Evolutionary conservation across 345 rosid genomes (phyloP), one percentile per base, ranked within the genome.

Genomic region (Psidium guajava): DNA sequence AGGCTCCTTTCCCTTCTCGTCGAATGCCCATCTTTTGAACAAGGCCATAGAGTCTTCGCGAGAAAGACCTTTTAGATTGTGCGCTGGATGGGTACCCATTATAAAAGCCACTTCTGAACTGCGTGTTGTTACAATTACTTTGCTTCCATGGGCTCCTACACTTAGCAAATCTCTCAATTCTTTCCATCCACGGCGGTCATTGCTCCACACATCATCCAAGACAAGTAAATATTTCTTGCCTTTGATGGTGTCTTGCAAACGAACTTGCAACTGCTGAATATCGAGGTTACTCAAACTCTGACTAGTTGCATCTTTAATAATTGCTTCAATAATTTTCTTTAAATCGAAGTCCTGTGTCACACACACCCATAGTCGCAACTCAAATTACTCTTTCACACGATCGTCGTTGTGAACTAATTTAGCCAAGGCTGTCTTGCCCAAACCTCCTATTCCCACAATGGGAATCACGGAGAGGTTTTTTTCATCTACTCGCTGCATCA

Each of bases 101-200:
- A 6, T 27, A 61, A 40, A 61, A 61, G 40, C 40, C 7, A 61
- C 21, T 27, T 28, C 10, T 0, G 0, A 16, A 61, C 9, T 15
- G 0, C 40, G 5, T 27, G 74, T 61, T 3, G 73, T 59, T 0
- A 59, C 36, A 59, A 59, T 59, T 6, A 59, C 27, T 0, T 0
- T 59, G 11, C 73, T 59, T 27, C 0, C 73, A 27, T 18, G 13
- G 6, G 73, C 20, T 0, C 36, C 20, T 6, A 6, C 1, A 0
- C 1, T 0, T 59, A 59, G 0, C 20, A 59, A 0, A 6, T 13
- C 5, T 14, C 1, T 27, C 40, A 59, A 59, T 0, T 59, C 40
- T 27, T 59, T 27, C 73, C 36, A 59, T 59, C 4, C 13, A 59
- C 5, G 0, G 0, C 2, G 36, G 40, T 59, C 20, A 0, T n/a